Base-by-base conservation (phyloP, 495 filamentous ascomycete genomes). In the Xylaria cubensis region DNA sequence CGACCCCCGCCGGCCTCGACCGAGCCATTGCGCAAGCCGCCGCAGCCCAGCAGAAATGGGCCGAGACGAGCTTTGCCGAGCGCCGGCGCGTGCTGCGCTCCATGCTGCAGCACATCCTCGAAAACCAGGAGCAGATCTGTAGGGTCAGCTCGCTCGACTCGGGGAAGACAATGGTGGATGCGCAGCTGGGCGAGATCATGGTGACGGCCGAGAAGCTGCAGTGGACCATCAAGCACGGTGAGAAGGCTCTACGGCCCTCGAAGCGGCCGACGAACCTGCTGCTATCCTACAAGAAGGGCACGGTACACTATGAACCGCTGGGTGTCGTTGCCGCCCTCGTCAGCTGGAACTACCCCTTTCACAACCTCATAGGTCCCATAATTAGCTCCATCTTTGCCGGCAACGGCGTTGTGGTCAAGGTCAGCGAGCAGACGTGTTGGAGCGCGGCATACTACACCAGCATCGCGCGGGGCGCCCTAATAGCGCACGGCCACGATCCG, bases 311-410 rank as follows among this genome's bases (percentile, higher is more conserved):
- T 82, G 96, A 99, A 79, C 95, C 96, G 19, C 84, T 98, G 29
- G 97, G 96, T 0, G 92, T 99, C 19, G 93, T 99, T 34, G 91
- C 93, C 21, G 96, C 97, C 19, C 90, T 93, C 59, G 93, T 98
- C 46, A 97, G 93, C 76, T 99, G 96, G 96, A 99, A 99, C 85
- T 99, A 85, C 75, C 88, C 95, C 58, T 97, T 98, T 80, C 96
- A 99, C 82, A 99, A 99, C 82, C 85, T 98, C 72, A 88, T 99
- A 51, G 92, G 92, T 2, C 96, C 96, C 0, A 88, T 97, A 61
- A 97, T 99, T 78, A 93, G 92, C 72, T 90, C 93, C 19, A 86
- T 98, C 53, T 98, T 98, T 80, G 87, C 94, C n/a, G 96, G 97
- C 48, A 97, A 98, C 78, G 93, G 88, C 46, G 89, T 99, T 72